A percentile compares a stretch with the other conserved stretches of the same genome.
Evolutionary conservation across 352 stramenopile species (phyloP).

Genomic region (Phytophthora megakarya): DNA sequence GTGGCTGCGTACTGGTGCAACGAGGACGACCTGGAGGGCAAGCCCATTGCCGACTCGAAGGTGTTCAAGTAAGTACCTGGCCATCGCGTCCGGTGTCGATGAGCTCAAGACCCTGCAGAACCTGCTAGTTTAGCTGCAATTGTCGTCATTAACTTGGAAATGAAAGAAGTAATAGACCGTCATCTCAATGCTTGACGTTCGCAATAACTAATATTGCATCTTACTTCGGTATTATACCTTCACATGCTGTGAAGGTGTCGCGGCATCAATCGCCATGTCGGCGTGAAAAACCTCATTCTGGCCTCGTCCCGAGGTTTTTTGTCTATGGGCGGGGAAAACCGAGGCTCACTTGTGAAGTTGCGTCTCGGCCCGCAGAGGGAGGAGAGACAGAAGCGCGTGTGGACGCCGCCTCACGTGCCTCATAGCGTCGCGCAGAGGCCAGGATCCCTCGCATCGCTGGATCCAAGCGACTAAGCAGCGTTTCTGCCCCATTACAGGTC

Average conservation of each 20-base stretch:
- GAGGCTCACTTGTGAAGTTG: constrained; percentile 36
- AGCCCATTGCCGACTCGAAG: constrained; percentile 91
- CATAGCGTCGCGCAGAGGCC: constrained; percentile 13
- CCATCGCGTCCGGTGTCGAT: constrained; percentile 9
- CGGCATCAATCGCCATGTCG: neutral
- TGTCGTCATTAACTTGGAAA: constrained; percentile 30
- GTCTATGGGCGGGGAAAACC: constrained; percentile 5
- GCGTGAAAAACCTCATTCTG: constrained; percentile 15
- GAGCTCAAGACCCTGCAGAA: neutral
- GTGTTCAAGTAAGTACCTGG: constrained; percentile 91
- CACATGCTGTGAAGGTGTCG: neutral
- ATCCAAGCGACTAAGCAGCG: constrained; percentile 7
- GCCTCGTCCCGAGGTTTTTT: constrained; percentile 24
- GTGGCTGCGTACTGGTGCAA: constrained; percentile 90
- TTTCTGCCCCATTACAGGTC: neutral
- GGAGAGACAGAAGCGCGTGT: constrained; percentile 28
- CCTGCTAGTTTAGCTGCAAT: neutral
- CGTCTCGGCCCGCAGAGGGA: constrained; percentile 32
- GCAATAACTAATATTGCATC: neutral
- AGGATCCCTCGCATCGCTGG: neutral
- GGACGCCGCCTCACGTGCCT: constrained; percentile 8
- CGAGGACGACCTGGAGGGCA: constrained; percentile 89
- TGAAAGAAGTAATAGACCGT: constrained; percentile 23
- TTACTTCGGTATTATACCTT: too few relatives aligned
- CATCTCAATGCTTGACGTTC: neutral